Conservation (phyloP, 352 stramenopile genomes). For the Stephanocyclus meneghinianus region DNA sequence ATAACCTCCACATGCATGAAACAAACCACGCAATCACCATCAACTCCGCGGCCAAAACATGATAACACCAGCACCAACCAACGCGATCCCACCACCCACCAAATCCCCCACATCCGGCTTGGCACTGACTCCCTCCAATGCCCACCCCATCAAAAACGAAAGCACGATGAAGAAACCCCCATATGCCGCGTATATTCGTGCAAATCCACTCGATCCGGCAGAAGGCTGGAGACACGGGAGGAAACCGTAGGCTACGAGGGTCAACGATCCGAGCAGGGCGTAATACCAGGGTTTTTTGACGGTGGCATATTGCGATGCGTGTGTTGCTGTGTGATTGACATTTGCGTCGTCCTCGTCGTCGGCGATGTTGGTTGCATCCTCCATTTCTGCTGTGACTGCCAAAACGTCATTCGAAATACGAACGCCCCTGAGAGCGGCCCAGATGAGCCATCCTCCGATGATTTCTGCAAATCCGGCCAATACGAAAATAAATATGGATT, state of each 20-base stretch:
- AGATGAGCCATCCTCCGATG: slow-evolving; percentile 81
- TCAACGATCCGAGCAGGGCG: slow-evolving; percentile 65
- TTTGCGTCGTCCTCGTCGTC: background rate
- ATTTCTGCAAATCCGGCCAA: slow-evolving; percentile 81
- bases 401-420: background rate
- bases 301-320: slow-evolving; percentile 13
- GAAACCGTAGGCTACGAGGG: slow-evolving; percentile 78
- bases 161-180: slow-evolving; percentile 85
- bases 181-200: slow-evolving; percentile 84
- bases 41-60: slow-evolving; percentile 80
- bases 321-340: background rate
- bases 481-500: slow-evolving; percentile 75
- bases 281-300: slow-evolving; percentile 76
- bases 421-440: slow-evolving; percentile 58
- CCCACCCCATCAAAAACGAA: slow-evolving; percentile 81
- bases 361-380: background rate
- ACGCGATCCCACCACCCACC: slow-evolving; percentile 73
- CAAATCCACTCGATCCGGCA: slow-evolving; percentile 66
- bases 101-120: slow-evolving; percentile 80
- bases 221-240: slow-evolving; percentile 78
- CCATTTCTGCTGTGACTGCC: background rate
- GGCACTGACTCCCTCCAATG: slow-evolving; percentile 67
- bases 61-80: slow-evolving; percentile 77
- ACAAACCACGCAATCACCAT: background rate
- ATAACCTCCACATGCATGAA: too few relatives aligned